Evolutionary conservation across 257 asterid genomes (phyloP).

Genomic region (Plectranthus barbatus): DNA sequence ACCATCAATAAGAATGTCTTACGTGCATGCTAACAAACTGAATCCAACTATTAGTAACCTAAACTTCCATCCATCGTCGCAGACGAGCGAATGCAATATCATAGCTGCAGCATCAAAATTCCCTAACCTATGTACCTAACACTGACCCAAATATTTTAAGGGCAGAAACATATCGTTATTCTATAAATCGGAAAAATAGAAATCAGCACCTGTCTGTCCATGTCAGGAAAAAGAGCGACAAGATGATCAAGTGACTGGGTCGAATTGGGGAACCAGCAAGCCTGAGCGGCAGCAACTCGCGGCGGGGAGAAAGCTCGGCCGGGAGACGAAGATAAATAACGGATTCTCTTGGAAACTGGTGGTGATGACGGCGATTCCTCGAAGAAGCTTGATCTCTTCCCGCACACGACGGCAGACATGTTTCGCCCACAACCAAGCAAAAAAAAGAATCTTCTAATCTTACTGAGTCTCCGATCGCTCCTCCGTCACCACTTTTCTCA

Average conservation of each 20-base stretch:
- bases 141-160: not conserved
- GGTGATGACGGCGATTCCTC: conserved; percentile 92
- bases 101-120: not conserved
- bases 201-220: conserved; percentile 75
- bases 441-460: conserved; percentile 14
- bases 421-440: conserved; percentile 35
- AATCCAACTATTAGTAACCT: not conserved
- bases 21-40: not conserved
- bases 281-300: conserved; percentile 22
- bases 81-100: no score
- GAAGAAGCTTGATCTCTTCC: conserved; percentile 92
- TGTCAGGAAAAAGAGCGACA: conserved; percentile 60
- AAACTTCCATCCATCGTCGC: not conserved
- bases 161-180: not conserved
- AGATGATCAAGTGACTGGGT: conserved; percentile 54
- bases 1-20: not conserved
- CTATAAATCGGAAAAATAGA: not conserved
- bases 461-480: conserved; percentile 34
- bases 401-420: conserved; percentile 99
- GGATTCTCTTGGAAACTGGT: conserved; percentile 77
- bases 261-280: conserved; percentile 26
- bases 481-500: conserved; percentile 31
- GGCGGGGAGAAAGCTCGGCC: conserved; percentile 55
- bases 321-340: conserved; percentile 46
- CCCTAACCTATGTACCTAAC: not conserved